These are phyloP conservation scores for Bondarzewia mesenterica DNA, from an alignment of 1,284 basidiomycete genomes.

Conservation along the genomic window DNA sequence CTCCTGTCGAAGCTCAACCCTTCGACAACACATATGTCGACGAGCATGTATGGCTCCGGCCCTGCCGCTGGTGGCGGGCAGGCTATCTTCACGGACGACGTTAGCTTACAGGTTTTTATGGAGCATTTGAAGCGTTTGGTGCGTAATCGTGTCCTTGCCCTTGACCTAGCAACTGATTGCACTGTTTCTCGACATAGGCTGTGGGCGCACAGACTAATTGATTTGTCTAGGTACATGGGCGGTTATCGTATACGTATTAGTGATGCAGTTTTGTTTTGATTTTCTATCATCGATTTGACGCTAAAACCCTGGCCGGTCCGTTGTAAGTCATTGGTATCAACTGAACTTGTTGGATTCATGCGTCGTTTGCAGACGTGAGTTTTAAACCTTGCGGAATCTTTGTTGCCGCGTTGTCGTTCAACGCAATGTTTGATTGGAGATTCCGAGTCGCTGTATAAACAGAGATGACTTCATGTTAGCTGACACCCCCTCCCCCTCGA, in stretches of 20 bases:
- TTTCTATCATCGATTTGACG: neutral
- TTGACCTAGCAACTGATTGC: neutral
- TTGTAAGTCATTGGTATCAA: too few relatives aligned
- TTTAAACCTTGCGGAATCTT: too few relatives aligned
- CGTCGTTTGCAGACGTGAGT: too few relatives aligned
- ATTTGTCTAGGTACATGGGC: constrained; percentile 1
- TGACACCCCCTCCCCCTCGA: too few relatives aligned
- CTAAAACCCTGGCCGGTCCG: too few relatives aligned
- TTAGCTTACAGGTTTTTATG: constrained; percentile 96
- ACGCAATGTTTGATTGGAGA: too few relatives aligned
- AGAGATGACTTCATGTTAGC: too few relatives aligned
- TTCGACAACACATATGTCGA: constrained; percentile 94
- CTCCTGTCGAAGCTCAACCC: constrained; percentile 95
- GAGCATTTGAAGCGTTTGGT: constrained; percentile 88
- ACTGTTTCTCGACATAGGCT: constrained; percentile 32
- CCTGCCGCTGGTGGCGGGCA: constrained; percentile 64
- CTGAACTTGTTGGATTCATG: too few relatives aligned
- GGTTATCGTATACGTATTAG: neutral
- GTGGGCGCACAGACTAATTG: constrained; percentile 67
- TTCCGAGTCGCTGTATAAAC: too few relatives aligned
- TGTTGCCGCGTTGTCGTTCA: too few relatives aligned
- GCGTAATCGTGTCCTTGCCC: constrained; percentile 19
- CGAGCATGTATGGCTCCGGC: constrained; percentile 76
- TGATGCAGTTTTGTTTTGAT: neutral
- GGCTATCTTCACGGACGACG: constrained; percentile 99